A percentile compares a stretch with the other conserved stretches of the same genome.
Evolutionary conservation across 805 yeast species (phyloP).

Genomic region (Scheffersomyces ergatensis): DNA sequence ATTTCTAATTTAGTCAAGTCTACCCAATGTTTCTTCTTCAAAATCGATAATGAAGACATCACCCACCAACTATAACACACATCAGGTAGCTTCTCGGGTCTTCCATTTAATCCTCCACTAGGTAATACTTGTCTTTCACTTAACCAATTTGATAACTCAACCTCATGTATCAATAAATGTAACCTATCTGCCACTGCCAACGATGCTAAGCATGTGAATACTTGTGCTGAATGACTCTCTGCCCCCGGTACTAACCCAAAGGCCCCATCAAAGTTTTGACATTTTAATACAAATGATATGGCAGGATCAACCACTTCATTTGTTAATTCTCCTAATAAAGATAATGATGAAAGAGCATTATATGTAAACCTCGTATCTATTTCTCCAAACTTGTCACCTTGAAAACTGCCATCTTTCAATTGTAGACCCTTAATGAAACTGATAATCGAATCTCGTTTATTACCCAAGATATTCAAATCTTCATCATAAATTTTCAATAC

Average conservation of each 20-base stretch:
- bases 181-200: conserved; percentile 65
- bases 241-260: conserved; percentile 94
- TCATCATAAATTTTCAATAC: conserved; percentile 62
- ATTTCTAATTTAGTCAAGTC: conserved; percentile 55
- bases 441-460: conserved; percentile 41
- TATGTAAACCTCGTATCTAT: conserved; percentile 90
- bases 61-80: conserved; percentile 99
- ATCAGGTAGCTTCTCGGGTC: conserved; percentile 94
- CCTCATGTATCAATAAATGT: conserved; percentile 39
- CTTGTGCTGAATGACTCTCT: conserved; percentile 92
- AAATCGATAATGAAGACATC: conserved; percentile 66
- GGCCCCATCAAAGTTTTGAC: conserved; percentile 94
- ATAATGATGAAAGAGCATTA: conserved; percentile 71
- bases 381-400: conserved; percentile 91
- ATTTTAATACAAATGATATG: conserved; percentile 57
- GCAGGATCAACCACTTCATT: conserved; percentile 59
- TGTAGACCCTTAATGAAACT: conserved; percentile 43
- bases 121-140: conserved; percentile 79
- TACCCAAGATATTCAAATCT: conserved; percentile 5
- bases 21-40: conserved; percentile 75
- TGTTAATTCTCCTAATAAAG: conserved; percentile 64
- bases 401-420: conserved; percentile 66
- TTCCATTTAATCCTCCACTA: conserved; percentile 90
- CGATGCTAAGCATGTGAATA: conserved; percentile 81
- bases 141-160: conserved; percentile 76